These are phyloP conservation scores for Phaeoacremonium minimum DNA, from an alignment of 2,329 filamentous ascomycete genomes.

Conservation along the genomic window DNA sequence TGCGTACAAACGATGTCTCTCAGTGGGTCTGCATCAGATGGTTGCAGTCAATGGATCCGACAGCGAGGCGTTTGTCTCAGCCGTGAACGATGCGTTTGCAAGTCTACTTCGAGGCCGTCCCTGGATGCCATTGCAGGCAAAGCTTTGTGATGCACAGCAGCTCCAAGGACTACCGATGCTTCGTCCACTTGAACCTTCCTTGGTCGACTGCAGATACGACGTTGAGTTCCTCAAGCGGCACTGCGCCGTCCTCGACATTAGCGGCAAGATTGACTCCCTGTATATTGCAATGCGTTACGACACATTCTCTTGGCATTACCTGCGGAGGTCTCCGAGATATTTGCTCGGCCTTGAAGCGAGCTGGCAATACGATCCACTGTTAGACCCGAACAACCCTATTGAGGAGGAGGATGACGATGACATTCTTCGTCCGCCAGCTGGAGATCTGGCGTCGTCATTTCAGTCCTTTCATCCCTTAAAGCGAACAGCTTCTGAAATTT, in stretches of 20 bases:
- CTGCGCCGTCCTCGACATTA: slow-evolving; percentile 51
- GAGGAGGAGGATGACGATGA: slow-evolving; percentile 28
- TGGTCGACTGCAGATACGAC: slow-evolving; percentile 40
- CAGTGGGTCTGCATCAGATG: slow-evolving; percentile 54
- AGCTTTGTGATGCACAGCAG: slow-evolving; percentile 50
- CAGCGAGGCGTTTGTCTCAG: slow-evolving; percentile 41
- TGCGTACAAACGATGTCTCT: slow-evolving; percentile 57
- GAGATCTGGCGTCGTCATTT: slow-evolving; percentile 36
- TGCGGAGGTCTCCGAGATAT: slow-evolving; percentile 42
- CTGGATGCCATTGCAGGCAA: slow-evolving; percentile 57
- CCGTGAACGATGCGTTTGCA: slow-evolving; percentile 45
- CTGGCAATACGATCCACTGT: slow-evolving; percentile 46
- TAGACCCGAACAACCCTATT: slow-evolving; percentile 37
- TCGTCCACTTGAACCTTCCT: slow-evolving; percentile 40
- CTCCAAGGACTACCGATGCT: slow-evolving; percentile 56
- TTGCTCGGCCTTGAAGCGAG: slow-evolving; percentile 49
- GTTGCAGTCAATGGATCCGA: slow-evolving; percentile 47
- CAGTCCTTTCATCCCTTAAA: slow-evolving; percentile 39
- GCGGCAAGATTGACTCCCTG: slow-evolving; percentile 52
- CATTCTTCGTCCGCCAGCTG: slow-evolving; percentile 35
- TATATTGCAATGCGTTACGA: slow-evolving; percentile 54
- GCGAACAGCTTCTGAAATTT: slow-evolving; percentile 47
- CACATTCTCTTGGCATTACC: slow-evolving; percentile 51
- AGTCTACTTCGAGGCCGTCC: slow-evolving; percentile 41
- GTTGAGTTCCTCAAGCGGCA: slow-evolving; percentile 45